Conservation (phyloP, 2,329 filamentous ascomycete genomes). For the Hymenoscyphus occultus region DNA sequence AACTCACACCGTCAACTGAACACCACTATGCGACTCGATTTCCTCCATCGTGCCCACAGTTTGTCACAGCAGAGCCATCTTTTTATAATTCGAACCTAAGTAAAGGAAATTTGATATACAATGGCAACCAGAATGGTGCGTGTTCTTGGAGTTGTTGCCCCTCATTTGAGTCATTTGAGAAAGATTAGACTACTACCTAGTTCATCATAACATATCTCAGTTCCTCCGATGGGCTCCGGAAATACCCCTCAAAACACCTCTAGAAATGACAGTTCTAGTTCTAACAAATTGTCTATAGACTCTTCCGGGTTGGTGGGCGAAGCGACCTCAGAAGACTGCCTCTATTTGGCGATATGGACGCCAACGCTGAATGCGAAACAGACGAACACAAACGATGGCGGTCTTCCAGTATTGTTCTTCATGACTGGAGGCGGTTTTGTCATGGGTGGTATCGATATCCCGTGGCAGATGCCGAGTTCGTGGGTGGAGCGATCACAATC, state of each 20-base stretch:
- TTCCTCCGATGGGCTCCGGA: too few relatives aligned
- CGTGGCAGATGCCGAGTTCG: conserved; percentile 10
- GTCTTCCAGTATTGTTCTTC: conserved; percentile 42
- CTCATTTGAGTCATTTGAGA: too few relatives aligned
- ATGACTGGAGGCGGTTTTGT: conserved; percentile 29
- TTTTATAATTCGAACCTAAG: conserved; percentile 33
- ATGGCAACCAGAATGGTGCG: conserved; percentile 19
- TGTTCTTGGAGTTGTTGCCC: too few relatives aligned
- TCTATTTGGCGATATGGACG: conserved; percentile 29
- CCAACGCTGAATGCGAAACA: conserved; percentile 16
- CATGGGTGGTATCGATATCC: conserved; percentile 14
- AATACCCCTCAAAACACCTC: too few relatives aligned
- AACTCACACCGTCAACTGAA: conserved; percentile 17
- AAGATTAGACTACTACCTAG: too few relatives aligned
- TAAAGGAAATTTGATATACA: conserved; percentile 12
- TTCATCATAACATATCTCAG: too few relatives aligned
- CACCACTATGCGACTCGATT: conserved; percentile 22
- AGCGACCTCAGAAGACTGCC: conserved; percentile 29
- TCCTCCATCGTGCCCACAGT: conserved; percentile 26
- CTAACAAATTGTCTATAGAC: too few relatives aligned
- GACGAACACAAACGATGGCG: conserved; percentile 34
- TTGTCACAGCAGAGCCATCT: conserved; percentile 31
- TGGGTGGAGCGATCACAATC: conserved; percentile 15
- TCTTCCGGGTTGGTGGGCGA: conserved; percentile 17
- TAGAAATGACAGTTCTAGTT: too few relatives aligned